Evolutionary conservation across 2,329 filamentous ascomycete species (phyloP), one percentile per base, ranked within the genome.

Genomic region (Dryadomyces quercivorus): DNA sequence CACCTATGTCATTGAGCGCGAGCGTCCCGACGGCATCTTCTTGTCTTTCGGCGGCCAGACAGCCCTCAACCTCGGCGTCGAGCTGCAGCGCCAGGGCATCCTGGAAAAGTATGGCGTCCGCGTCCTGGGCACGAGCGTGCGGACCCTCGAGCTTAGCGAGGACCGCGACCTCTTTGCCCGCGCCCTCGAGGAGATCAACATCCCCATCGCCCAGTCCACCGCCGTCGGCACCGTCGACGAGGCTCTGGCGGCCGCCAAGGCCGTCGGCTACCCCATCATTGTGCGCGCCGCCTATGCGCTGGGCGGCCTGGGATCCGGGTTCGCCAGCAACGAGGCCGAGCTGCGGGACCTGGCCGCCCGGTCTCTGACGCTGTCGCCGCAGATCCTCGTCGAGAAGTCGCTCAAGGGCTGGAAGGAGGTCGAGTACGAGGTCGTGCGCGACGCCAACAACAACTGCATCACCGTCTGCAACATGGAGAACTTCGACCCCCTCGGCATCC

Each of bases 331-430:
- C 71, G 78, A 86, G 63, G 90, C 96, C 66, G 93, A 98, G 73
- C 83, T 98, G 56, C 85, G 88, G 68, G 90, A 97, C 71, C 80
- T 98, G 78, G 86, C 91, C 61, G 91, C 93, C 59, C 84, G 89
- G 60, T 97, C 92, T 49, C 79, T 98, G 56, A 95, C 91, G 47
- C 81, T 97, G 40, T 92, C 92, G 2, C 92, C 93, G 51, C 93
- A 98, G 71, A 96, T 98, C 64, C 73, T 98, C 67, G 91, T 98
- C 56, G 93, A 98, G 77, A 97, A 97, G 74, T 95, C 90, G 52
- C 82, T 98, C 63, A 97, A 96, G 78, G 93, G 93, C 70, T 98
- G 93, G 93, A 98, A 98, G 74, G 93, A 98, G 72, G 86, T 96
- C 51, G 93, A 98, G 71, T 98, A 97, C 66, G 93, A 97, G 72